phyloP scores from a whole-genome alignment of 2,329 filamentous ascomycete species.

The Camillea tinctor region DNA sequence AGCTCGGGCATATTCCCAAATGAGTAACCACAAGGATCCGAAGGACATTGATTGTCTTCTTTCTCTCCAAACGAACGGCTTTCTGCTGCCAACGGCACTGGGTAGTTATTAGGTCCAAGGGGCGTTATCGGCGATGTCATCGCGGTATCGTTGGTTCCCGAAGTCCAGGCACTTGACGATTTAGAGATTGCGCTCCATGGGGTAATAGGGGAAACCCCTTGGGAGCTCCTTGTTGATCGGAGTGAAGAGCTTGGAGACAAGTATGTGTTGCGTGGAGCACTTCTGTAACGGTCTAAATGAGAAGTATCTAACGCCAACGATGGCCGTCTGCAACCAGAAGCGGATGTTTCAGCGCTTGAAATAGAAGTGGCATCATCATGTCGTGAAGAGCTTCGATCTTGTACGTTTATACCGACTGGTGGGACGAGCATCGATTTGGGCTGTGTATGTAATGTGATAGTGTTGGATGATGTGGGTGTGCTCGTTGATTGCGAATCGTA shows the following conservation, averaged over 20 bases:
- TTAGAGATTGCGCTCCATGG: conserved; percentile 37
- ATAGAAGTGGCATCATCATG: conserved; percentile 12
- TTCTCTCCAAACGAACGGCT: conserved; percentile 26
- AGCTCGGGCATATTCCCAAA: conserved; percentile 40
- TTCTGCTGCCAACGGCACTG: conserved; percentile 24
- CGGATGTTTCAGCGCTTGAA: conserved; percentile 5
- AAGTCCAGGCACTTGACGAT: conserved; percentile 38
- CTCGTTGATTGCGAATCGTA: conserved; percentile 19
- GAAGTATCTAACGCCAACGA: conserved; percentile 31
- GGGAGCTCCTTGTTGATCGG: conserved; percentile 38
- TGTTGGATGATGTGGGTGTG: conserved; percentile 8
- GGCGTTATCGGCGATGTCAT: conserved; percentile 47
- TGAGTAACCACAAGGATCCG: conserved; percentile 27
- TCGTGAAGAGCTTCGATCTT: neutral
- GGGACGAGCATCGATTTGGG: conserved; percentile 3
- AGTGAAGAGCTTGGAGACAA: conserved; percentile 34
- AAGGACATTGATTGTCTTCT: conserved; percentile 24
- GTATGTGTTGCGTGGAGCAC: conserved; percentile 21
- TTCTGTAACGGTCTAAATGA: conserved; percentile 27
- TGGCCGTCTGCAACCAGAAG: conserved; percentile 21
- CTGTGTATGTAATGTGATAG: conserved; percentile 3
- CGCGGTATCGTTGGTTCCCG: conserved; percentile 41
- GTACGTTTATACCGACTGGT: conserved; percentile 1
- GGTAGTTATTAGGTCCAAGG: conserved; percentile 31
- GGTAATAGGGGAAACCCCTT: conserved; percentile 48